Conservation (phyloP, 2,329 filamentous ascomycete genomes). For the Colletotrichum navitas region DNA sequence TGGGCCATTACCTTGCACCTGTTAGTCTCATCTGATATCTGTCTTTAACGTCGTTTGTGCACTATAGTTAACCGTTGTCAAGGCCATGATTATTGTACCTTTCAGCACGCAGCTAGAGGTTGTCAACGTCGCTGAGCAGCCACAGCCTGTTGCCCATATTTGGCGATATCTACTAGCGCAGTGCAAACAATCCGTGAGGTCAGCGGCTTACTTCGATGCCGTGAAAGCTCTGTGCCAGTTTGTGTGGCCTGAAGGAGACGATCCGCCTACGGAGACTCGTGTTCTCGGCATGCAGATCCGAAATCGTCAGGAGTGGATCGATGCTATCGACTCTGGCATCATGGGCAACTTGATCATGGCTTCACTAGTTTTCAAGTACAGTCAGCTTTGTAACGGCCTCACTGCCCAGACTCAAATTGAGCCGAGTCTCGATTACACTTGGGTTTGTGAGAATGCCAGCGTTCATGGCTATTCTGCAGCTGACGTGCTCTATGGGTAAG, state of each 20-base stretch:
- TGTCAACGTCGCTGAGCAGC: background rate
- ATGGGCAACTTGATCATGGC: constrained; percentile 24
- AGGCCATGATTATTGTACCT: constrained; percentile 33
- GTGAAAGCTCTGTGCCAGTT: constrained; percentile 14
- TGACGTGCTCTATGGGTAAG: constrained; percentile 22
- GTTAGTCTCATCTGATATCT: constrained; percentile 9
- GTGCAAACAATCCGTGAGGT: constrained; percentile 11
- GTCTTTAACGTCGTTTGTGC: background rate
- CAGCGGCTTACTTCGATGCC: constrained; percentile 4
- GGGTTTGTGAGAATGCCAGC: constrained; percentile 17
- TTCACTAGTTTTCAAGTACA: constrained; percentile 14
- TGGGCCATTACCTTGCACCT: constrained; percentile 30
- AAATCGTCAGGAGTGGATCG: constrained; percentile 14
- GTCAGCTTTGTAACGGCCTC: constrained; percentile 6
- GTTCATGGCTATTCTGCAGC: constrained; percentile 6
- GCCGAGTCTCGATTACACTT: constrained; percentile 20
- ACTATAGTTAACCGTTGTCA: background rate
- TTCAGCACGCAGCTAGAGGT: constrained; percentile 26
- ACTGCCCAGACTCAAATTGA: background rate
- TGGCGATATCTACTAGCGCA: constrained; percentile 30
- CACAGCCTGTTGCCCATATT: constrained; percentile 8
- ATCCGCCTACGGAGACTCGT: background rate
- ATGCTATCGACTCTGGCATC: constrained; percentile 9
- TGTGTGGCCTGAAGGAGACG: constrained; percentile 6
- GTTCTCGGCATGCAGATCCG: constrained; percentile 17